These are phyloP conservation scores for Globisporangium paroecandrum DNA, from an alignment of 352 stramenopile species.

Conservation along the genomic window DNA sequence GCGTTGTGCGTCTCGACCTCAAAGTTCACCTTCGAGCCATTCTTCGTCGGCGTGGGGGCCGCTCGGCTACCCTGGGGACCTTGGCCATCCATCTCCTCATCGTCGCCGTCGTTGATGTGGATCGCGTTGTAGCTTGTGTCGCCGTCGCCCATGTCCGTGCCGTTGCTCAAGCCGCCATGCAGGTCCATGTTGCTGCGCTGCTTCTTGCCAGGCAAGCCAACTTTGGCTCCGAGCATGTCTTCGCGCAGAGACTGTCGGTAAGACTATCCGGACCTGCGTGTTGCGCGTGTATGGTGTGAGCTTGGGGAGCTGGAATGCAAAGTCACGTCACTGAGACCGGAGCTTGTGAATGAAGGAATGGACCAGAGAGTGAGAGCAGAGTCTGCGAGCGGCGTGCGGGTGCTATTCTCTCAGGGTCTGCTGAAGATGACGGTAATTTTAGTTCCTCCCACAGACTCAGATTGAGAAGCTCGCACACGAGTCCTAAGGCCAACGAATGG, in stretches of 20 bases:
- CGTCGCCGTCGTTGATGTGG: conserved; percentile 11
- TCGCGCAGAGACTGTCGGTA: neutral
- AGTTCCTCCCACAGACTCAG: neutral
- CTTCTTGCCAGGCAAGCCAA: conserved; percentile 11
- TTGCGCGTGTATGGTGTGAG: neutral
- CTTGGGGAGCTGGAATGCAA: neutral
- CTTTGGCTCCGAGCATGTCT: conserved; percentile 15
- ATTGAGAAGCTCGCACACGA: neutral
- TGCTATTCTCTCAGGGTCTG: neutral
- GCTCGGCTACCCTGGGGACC: neutral
- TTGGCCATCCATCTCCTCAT: neutral
- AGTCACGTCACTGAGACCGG: neutral
- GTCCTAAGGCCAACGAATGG: neutral
- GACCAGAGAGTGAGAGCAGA: neutral
- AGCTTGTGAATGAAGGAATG: neutral
- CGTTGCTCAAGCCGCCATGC: neutral
- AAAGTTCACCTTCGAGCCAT: conserved; percentile 14
- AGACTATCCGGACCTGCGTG: neutral
- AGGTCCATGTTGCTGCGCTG: neutral
- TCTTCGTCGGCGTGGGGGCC: neutral
- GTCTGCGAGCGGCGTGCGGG: neutral
- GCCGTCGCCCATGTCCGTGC: conserved; percentile 19
- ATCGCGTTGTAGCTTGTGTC: conserved; percentile 22
- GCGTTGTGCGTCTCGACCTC: conserved; percentile 6
- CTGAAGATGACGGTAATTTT: conserved; percentile 1